Percentiles rank a stretch among this genome's conserved stretches.
phyloP scores from a whole-genome alignment of 2,329 filamentous ascomycete genomes.

The Cercospora nicotianae region DNA sequence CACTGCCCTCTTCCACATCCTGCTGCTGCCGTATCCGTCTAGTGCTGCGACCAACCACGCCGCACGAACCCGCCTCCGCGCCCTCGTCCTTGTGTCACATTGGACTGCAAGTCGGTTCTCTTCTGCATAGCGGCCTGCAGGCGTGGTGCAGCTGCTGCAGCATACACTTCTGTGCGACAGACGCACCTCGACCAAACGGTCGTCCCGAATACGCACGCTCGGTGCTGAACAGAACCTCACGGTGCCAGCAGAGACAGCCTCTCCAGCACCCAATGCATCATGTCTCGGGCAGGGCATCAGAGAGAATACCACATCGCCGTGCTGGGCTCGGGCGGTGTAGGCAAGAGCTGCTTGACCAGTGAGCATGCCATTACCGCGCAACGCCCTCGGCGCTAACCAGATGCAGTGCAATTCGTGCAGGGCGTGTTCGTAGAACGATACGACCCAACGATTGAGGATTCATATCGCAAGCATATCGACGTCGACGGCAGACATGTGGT shows the following conservation, averaged over 20 bases:
- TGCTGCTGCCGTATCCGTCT: constrained; percentile 5
- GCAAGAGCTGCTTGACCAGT: constrained; percentile 92
- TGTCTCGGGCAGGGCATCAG: constrained; percentile 37
- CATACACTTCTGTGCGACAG: not conserved
- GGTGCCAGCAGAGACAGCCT: not conserved
- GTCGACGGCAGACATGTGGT: constrained; percentile 88
- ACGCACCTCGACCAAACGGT: not conserved
- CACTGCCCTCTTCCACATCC: constrained; percentile 6
- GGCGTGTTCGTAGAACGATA: constrained; percentile 87
- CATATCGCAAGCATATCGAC: constrained; percentile 62
- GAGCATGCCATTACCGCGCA: constrained; percentile 29
- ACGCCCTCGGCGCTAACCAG: constrained; percentile 19
- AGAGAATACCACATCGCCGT: constrained; percentile 78
- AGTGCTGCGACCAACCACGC: constrained; percentile 20
- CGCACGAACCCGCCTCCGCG: constrained; percentile 23
- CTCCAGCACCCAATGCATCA: constrained; percentile 21
- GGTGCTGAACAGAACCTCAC: not conserved
- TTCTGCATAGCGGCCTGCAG: not conserved
- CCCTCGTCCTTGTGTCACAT: constrained; percentile 16
- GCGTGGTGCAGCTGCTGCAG: not conserved
- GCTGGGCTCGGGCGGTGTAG: constrained; percentile 81
- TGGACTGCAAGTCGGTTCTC: constrained; percentile 3
- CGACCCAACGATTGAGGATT: constrained; percentile 63
- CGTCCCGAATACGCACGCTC: not conserved
- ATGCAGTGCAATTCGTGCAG: constrained; percentile 84